phyloP scores from a whole-genome alignment of 2,329 filamentous ascomycete genomes.

The Thielaviopsis populi region DNA sequence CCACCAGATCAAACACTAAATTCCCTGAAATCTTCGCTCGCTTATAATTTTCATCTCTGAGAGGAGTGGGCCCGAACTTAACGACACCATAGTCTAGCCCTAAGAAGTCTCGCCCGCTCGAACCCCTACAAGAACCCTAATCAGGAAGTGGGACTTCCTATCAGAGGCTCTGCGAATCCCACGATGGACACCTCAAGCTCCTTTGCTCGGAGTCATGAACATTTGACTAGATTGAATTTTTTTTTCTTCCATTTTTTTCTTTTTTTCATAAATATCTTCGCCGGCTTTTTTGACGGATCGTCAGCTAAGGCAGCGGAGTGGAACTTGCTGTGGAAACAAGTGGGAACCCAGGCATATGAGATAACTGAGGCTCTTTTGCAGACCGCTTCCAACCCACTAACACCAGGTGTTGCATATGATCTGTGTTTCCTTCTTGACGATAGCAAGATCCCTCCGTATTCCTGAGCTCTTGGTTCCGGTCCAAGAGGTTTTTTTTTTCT shows the following conservation, averaged over 20 bases:
- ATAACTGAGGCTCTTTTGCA: constrained; percentile 4
- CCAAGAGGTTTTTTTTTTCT: background rate
- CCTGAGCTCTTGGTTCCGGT: background rate
- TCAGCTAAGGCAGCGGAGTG: constrained; percentile 1
- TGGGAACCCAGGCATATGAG: background rate
- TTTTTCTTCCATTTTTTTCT: background rate
- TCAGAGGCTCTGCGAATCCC: constrained; percentile 2
- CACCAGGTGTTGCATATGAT: no score
- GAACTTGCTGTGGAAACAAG: constrained; percentile 5
- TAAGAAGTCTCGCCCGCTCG: no score
- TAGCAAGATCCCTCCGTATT: no score
- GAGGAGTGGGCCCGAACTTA: no score
- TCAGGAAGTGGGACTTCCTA: background rate
- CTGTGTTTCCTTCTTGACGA: no score
- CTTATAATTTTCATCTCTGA: no score
- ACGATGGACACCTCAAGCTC: background rate
- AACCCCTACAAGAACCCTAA: background rate
- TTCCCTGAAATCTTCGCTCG: no score
- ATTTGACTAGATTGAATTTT: background rate
- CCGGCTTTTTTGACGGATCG: background rate
- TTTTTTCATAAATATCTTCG: background rate
- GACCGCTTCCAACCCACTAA: background rate
- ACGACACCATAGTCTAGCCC: no score
- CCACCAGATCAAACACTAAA: no score
- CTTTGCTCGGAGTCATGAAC: no score